Evolutionary conservation across 148 eudicot species (phyloP).

Genomic region (Rhododendron molle): DNA sequence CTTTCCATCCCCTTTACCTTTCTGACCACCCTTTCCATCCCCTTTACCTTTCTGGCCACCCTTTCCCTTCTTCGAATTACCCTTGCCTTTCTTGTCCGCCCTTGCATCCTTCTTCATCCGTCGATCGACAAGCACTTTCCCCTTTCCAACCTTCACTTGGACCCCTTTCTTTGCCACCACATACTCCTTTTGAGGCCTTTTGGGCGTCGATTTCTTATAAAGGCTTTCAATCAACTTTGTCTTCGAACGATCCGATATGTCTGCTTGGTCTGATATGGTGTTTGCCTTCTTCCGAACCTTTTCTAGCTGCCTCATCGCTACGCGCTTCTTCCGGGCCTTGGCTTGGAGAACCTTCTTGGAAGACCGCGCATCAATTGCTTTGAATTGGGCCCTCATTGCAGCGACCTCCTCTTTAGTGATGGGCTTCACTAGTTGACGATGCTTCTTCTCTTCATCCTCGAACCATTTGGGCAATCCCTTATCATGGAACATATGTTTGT

Average conservation of each 20-base stretch:
- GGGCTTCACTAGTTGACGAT: slow-evolving; percentile 53
- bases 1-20: slow-evolving; percentile 37
- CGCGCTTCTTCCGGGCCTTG: slow-evolving; percentile 85
- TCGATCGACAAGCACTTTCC: slow-evolving; percentile 75
- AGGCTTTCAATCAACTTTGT: slow-evolving; percentile 76
- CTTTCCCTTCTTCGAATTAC: slow-evolving; percentile 30
- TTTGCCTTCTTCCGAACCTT: slow-evolving; percentile 92
- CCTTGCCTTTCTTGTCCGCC: slow-evolving; percentile 40
- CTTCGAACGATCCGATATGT: slow-evolving; percentile 82
- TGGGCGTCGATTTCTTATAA: slow-evolving; percentile 69
- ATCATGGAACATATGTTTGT: slow-evolving; percentile 79
- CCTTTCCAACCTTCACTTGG: slow-evolving; percentile 77
- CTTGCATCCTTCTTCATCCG: slow-evolving; percentile 84
- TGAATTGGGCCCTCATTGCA: slow-evolving; percentile 74
- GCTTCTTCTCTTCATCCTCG: slow-evolving; percentile 61
- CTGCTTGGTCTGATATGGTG: slow-evolving; percentile 70
- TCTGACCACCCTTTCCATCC: slow-evolving; percentile 20
- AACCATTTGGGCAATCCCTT: slow-evolving; percentile 78
- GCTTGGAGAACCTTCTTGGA: slow-evolving; percentile 93
- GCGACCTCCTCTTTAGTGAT: slow-evolving; percentile 72
- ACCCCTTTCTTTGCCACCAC: slow-evolving; percentile 97
- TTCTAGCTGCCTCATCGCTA: slow-evolving; percentile 56
- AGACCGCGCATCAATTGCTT: slow-evolving; percentile 78
- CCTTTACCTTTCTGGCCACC: slow-evolving; percentile 8
- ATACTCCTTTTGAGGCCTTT: slow-evolving; percentile 64